These are phyloP conservation scores for Aspergillus chevalieri DNA, from an alignment of 2,329 filamentous ascomycete species.

Conservation along the genomic window DNA sequence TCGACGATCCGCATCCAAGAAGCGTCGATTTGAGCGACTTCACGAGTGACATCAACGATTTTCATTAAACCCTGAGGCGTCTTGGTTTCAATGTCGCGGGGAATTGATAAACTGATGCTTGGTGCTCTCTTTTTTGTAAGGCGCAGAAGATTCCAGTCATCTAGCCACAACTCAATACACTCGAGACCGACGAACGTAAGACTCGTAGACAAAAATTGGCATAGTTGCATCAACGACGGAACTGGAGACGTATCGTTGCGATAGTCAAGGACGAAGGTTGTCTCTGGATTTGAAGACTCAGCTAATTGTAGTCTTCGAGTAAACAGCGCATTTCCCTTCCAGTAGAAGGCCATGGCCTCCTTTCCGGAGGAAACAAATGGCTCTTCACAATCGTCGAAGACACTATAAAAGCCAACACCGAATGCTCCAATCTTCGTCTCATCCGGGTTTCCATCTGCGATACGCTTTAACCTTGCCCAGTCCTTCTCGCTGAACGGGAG, in stretches of 20 bases:
- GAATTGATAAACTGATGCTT: slow-evolving; percentile 64
- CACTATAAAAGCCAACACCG: slow-evolving; percentile 96
- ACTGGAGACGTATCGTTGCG: slow-evolving; percentile 80
- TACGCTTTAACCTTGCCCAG: slow-evolving; percentile 88
- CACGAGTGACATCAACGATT: slow-evolving; percentile 70
- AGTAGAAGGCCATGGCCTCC: slow-evolving; percentile 97
- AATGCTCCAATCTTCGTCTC: slow-evolving; percentile 99
- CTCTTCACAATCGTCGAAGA: slow-evolving; percentile 96
- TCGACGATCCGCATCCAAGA: slow-evolving; percentile 81
- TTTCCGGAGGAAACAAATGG: slow-evolving; percentile 91
- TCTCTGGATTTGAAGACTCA: slow-evolving; percentile 60
- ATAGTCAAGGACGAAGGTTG: slow-evolving; percentile 92
- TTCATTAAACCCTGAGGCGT: slow-evolving; percentile 88
- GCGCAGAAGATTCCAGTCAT: slow-evolving; percentile 73
- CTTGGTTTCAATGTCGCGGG: slow-evolving; percentile 70
- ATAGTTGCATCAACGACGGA: slow-evolving; percentile 76
- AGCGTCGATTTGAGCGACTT: slow-evolving; percentile 88
- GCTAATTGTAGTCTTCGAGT: slow-evolving; percentile 77
- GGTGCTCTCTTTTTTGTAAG: slow-evolving; percentile 83
- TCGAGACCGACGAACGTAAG: slow-evolving; percentile 90
- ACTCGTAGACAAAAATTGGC: slow-evolving; percentile 90
- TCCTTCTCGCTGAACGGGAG: slow-evolving; percentile 82
- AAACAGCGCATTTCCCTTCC: slow-evolving; percentile 97
- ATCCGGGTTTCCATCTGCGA: slow-evolving; percentile 97
- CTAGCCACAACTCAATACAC: slow-evolving; percentile 81